A percentile compares a stretch with the other conserved stretches of the same genome.
Conservation (phyloP, 2,329 filamentous ascomycete species). For the Myriosclerotinia curreyana region DNA sequence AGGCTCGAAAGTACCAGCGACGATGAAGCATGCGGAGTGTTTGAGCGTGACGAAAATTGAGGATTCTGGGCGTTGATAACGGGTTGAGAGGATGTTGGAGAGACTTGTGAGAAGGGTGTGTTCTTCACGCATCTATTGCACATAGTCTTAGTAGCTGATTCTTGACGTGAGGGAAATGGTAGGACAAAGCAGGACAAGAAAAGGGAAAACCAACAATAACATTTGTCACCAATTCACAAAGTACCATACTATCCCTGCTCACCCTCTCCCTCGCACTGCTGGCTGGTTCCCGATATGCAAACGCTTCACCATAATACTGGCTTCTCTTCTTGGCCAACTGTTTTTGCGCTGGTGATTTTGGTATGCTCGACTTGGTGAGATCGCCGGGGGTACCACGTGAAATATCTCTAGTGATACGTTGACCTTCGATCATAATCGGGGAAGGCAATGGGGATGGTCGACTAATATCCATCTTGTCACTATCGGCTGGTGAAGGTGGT, state of each 20-base stretch:
- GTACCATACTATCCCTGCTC: conserved; percentile 47
- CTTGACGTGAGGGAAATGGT: conserved; percentile 26
- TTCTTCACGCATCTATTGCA: conserved; percentile 66
- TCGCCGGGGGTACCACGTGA: conserved; percentile 37
- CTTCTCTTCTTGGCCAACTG: conserved; percentile 35
- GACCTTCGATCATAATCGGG: conserved; percentile 25
- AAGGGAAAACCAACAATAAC: conserved; percentile 50
- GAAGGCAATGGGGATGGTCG: conserved; percentile 23
- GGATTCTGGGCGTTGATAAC: conserved; percentile 71
- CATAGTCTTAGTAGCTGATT: conserved; percentile 23
- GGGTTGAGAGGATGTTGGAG: conserved; percentile 66
- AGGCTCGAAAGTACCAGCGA: conserved; percentile 72
- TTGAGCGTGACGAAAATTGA: conserved; percentile 74
- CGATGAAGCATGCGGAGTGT: conserved; percentile 70
- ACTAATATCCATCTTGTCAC: conserved; percentile 29
- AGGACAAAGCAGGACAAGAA: conserved; percentile 23
- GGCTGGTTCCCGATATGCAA: conserved; percentile 38
- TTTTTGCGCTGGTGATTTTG: conserved; percentile 35
- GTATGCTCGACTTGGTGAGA: conserved; percentile 30
- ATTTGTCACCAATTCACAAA: conserved; percentile 63
- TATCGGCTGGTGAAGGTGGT: conserved; percentile 35
- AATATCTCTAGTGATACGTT: conserved; percentile 33
- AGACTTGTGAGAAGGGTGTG: conserved; percentile 71
- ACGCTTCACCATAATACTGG: conserved; percentile 40
- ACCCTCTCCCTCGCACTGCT: conserved; percentile 36